A percentile compares a stretch with the other conserved stretches of the same genome.
Evolutionary conservation across 495 filamentous ascomycete genomes (phyloP).

Genomic region (Tuber microsphaerosporum): DNA sequence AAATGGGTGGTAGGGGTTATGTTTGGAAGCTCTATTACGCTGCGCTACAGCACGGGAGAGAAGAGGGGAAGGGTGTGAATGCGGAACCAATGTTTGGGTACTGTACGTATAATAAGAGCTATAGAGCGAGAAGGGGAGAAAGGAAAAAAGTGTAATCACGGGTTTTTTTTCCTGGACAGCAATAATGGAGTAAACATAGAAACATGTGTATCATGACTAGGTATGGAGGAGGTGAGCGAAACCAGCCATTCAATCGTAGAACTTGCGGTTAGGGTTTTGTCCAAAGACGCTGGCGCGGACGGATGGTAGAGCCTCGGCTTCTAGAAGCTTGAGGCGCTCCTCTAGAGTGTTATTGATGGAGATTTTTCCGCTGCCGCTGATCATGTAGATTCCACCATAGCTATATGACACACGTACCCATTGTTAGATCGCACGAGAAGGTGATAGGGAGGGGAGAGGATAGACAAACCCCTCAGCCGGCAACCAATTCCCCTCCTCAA

Average conservation of each 20-base stretch:
- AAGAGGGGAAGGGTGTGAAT: not conserved
- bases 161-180: not conserved
- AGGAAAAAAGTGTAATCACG: not conserved
- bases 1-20: not conserved
- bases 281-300: slow-evolving; percentile 83
- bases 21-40: not conserved
- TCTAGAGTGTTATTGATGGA: slow-evolving; percentile 98
- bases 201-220: not conserved
- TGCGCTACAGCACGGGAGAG: not conserved
- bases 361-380: slow-evolving; percentile 84
- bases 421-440: slow-evolving; percentile 15
- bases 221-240: not conserved
- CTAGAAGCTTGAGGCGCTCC: slow-evolving; percentile 74
- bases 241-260: slow-evolving; percentile 54
- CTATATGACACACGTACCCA: slow-evolving; percentile 46
- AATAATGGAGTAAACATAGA: not conserved
- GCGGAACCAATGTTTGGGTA: not conserved
- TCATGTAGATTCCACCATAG: slow-evolving; percentile 71
- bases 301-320: slow-evolving; percentile 74
- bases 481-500: slow-evolving; percentile 74
- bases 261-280: slow-evolving; percentile 84
- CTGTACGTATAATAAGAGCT: not conserved
- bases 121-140: not conserved
- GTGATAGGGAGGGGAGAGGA: not conserved
- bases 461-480: slow-evolving; percentile 75